Conservation (phyloP, 2,329 filamentous ascomycete genomes). For the Aspergillus sp. region DNA sequence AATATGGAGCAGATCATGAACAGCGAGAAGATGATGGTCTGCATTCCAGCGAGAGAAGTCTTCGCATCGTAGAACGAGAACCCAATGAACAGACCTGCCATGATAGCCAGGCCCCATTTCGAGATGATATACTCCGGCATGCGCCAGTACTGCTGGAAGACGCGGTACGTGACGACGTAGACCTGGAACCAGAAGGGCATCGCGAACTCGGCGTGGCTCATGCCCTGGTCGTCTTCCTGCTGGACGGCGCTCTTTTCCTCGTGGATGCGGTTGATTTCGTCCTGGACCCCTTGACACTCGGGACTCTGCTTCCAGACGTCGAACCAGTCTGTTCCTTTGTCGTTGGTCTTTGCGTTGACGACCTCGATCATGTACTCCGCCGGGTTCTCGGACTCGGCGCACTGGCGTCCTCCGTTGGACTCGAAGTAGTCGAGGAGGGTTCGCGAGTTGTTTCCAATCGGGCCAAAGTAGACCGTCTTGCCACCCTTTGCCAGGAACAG, state of each 20-base stretch:
- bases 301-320: conserved; percentile 56
- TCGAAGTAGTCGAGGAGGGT: conserved; percentile 64
- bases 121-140: conserved; percentile 82
- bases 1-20: conserved; percentile 81
- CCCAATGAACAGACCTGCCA: conserved; percentile 70
- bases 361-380: conserved; percentile 68
- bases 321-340: conserved; percentile 52
- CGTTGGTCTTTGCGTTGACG: conserved; percentile 49
- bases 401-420: conserved; percentile 57
- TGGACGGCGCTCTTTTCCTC: conserved; percentile 26
- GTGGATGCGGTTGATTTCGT: conserved; percentile 47
- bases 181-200: conserved; percentile 69
- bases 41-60: conserved; percentile 71
- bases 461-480: conserved; percentile 66
- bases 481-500: conserved; percentile 63
- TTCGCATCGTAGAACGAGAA: conserved; percentile 74
- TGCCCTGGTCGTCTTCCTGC: neutral
- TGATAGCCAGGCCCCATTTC: conserved; percentile 67
- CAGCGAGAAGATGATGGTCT: conserved; percentile 81
- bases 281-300: conserved; percentile 52
- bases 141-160: conserved; percentile 89
- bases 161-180: conserved; percentile 64
- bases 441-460: conserved; percentile 59
- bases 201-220: conserved; percentile 63
- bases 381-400: conserved; percentile 62